Conservation (phyloP, 2,329 filamentous ascomycete genomes). For the Clarireedia sp. region DNA sequence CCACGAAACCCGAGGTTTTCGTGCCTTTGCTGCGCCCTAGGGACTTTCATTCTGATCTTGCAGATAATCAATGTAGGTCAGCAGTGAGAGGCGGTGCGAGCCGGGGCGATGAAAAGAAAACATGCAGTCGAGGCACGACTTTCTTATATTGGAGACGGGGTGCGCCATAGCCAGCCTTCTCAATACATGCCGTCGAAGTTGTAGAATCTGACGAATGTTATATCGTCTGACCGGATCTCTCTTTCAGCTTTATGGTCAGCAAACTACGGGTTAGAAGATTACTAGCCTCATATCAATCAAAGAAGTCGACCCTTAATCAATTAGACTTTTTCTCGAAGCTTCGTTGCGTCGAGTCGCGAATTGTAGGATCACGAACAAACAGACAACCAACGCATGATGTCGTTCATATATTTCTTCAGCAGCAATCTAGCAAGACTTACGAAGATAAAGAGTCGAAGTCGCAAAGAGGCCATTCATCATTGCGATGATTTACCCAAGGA, state of each 20-base stretch:
- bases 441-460: slow-evolving; percentile 9
- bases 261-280: not conserved
- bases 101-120: not conserved
- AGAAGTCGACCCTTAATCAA: too few species aligned
- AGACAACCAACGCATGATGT: not conserved
- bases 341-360: not conserved
- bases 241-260: not conserved
- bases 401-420: not conserved
- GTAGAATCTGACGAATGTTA: slow-evolving; percentile 1
- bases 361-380: not conserved
- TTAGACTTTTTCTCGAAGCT: not conserved
- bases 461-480: slow-evolving; percentile 6
- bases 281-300: not conserved
- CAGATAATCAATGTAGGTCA: not conserved
- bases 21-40: too few species aligned
- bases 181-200: not conserved
- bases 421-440: not conserved
- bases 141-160: not conserved
- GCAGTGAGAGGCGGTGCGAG: not conserved
- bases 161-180: slow-evolving; percentile 5
- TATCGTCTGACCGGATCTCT: slow-evolving; percentile 4
- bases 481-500: slow-evolving; percentile 1
- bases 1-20: not conserved
- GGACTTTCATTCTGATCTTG: not conserved
- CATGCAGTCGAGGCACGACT: not conserved